These are phyloP conservation scores for Aleurites moluccanus DNA, from an alignment of 441 rosid genomes.

Conservation along the genomic window DNA sequence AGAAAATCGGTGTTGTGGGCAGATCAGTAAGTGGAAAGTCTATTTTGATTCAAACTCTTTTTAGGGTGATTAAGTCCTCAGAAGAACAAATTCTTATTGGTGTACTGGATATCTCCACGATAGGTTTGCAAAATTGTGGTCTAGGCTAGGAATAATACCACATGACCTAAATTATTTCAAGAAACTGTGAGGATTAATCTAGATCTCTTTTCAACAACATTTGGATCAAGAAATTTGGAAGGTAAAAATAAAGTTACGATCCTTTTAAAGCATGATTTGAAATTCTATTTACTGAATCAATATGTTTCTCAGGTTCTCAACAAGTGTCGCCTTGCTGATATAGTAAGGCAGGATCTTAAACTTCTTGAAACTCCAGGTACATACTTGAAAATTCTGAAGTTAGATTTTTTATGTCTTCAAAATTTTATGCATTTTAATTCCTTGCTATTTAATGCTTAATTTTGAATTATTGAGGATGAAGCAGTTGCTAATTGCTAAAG, in stretches of 20 bases:
- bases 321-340: conserved; percentile 54
- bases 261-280: not conserved
- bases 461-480: conserved; percentile 1
- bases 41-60: conserved; percentile 67
- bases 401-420: not conserved
- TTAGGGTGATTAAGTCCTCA: conserved; percentile 61
- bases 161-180: conserved; percentile 71
- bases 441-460: not conserved
- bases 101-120: conserved; percentile 48
- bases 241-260: conserved; percentile 34
- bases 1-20: conserved; percentile 67
- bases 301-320: conserved; percentile 42
- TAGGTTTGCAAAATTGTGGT: conserved; percentile 70
- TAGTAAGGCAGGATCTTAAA: conserved; percentile 51
- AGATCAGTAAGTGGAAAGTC: conserved; percentile 81
- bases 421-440: not conserved
- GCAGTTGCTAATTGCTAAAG: conserved; percentile 72
- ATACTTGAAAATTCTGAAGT: not conserved
- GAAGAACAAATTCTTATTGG: conserved; percentile 56
- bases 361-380: conserved; percentile 66
- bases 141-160: conserved; percentile 62
- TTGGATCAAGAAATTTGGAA: conserved; percentile 66
- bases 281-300: not conserved
- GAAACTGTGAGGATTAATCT: conserved; percentile 64
- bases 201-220: conserved; percentile 58